Conservation (phyloP, 257 asterid species). For the Fraxinus pennsylvanica region DNA sequence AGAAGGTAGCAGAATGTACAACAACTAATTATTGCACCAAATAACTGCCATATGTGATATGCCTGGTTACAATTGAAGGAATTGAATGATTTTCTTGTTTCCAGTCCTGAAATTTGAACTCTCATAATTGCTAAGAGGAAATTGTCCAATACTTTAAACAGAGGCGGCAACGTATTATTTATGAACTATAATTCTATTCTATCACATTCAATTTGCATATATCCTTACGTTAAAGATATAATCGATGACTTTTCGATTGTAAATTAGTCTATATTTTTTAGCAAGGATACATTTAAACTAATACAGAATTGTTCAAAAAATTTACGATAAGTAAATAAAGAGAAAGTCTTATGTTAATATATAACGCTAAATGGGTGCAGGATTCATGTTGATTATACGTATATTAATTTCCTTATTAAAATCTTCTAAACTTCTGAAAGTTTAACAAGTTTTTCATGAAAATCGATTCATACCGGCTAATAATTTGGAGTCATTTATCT, state of each 20-base stretch:
- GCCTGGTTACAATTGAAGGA: conserved; percentile 5
- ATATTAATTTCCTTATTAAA: no score
- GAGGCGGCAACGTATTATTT: not conserved
- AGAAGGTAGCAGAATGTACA: conserved; percentile 18
- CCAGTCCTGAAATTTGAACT: not conserved
- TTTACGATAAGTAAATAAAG: no score
- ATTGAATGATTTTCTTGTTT: conserved; percentile 1
- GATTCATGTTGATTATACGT: no score
- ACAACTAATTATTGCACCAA: not conserved
- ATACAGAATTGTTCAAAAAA: no score
- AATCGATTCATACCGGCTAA: no score
- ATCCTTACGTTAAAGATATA: no score
- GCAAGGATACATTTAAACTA: not conserved
- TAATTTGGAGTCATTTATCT: not conserved
- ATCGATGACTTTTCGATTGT: not conserved
- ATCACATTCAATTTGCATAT: no score
- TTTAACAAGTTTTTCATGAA: not conserved
- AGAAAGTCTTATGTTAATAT: no score
- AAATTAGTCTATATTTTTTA: not conserved
- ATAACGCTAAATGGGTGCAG: no score
- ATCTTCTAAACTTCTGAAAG: not conserved
- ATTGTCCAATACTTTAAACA: no score
- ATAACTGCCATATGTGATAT: not conserved
- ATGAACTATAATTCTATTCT: not conserved
- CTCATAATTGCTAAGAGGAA: not conserved